Base-by-base conservation (phyloP, 2,329 filamentous ascomycete species). In the Daldinia sp. region DNA sequence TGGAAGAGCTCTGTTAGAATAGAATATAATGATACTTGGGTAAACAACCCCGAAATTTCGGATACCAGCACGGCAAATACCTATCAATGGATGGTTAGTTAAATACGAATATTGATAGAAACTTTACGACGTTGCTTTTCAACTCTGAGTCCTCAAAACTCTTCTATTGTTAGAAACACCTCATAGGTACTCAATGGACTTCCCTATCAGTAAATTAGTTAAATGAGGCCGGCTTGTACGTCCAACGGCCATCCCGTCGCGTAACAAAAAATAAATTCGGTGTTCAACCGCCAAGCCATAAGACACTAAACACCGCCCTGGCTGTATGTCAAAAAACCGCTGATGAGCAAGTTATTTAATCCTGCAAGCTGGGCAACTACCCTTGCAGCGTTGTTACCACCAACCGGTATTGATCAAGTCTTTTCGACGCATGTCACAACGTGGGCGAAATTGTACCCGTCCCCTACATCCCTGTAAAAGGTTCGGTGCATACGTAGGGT, bases 331-430 rank as follows among this genome's bases (percentile, higher is more conserved):
- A 50, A 39, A 51, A 12, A 39, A 48, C 62, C 23, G 10, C 26
- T 30, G 15, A 55, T 63, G 67, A 66, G 67, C 67, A 69, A 67
- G 55, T 69, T 66, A 60, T 63, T 63, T 10, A n/a, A 54, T 54
- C 10, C n/a, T 54, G 20, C 33, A 54, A 54, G 10, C 51, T 51
- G 28, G 18, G 33, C 33, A 42, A 48, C 41, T 56, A 60, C 28
- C 35, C 44, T 37, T 63, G 23, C 30, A n/a, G 23, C 41, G 37
- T 13, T 30, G 37, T 37, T 58, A 41, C 51, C 37, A 39, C 56
- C 37, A 60, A 68, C 44, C 56, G 18, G 48, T 50, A 53, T 64
- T 42, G 35, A 35, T 46, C n/a, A 2, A 50, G 55, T 46, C 48
- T 64, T 46, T 50, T 51, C 35, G 18, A 58, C 57, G 57, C n/a